phyloP scores from a whole-genome alignment of 345 rosid genomes.

The Pistacia vera region DNA sequence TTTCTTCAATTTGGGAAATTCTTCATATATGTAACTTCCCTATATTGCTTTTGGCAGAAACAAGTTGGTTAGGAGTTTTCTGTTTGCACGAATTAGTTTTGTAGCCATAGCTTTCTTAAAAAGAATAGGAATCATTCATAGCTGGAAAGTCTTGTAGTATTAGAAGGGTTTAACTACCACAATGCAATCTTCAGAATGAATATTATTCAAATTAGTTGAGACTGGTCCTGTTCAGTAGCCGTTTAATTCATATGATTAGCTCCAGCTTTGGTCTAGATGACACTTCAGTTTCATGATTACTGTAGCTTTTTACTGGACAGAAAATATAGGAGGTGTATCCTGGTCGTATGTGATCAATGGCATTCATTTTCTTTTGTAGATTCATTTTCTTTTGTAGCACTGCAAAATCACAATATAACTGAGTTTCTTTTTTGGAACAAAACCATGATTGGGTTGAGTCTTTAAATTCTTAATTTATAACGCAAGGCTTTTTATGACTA shows the following conservation, averaged over 20 bases:
- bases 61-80: not conserved
- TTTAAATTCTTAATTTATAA: conserved; percentile 22
- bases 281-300: not conserved
- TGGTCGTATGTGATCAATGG: not conserved
- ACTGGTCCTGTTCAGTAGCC: not conserved
- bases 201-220: not conserved
- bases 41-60: not conserved
- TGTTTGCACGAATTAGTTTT: not conserved
- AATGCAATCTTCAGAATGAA: not conserved
- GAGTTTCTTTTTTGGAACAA: not conserved
- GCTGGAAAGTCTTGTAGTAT: not conserved
- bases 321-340: not conserved
- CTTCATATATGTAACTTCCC: not conserved
- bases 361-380: not conserved
- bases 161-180: not conserved
- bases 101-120: not conserved
- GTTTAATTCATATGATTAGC: not conserved
- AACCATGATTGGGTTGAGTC: not conserved
- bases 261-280: not conserved
- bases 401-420: not conserved
- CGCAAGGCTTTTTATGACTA: conserved; percentile 27
- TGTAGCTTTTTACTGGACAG: not conserved
- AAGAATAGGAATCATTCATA: not conserved
- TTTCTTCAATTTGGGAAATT: not conserved
- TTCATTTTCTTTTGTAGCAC: not conserved